Conservation (phyloP, 2,329 filamentous ascomycete genomes). For the Aspergillus novofumigatus region DNA sequence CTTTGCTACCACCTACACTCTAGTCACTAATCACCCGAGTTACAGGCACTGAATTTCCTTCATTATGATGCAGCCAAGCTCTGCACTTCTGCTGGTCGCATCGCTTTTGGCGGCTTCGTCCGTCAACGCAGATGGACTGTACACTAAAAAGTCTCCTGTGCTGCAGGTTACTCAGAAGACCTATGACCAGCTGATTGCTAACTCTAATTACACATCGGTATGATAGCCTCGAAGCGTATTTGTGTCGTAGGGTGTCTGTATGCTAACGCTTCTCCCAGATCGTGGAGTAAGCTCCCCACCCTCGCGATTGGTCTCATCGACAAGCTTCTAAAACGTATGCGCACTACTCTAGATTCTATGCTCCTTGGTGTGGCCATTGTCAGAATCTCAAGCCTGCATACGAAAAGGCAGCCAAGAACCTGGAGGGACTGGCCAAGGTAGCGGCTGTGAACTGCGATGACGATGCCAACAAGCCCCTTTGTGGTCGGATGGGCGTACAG, state of each 20-base stretch:
- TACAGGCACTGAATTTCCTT: not conserved
- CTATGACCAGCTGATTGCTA: slow-evolving; percentile 77
- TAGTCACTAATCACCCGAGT: not conserved
- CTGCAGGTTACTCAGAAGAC: slow-evolving; percentile 73
- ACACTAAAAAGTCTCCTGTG: slow-evolving; percentile 82
- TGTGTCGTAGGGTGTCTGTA: not conserved
- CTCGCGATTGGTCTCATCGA: slow-evolving; percentile 9
- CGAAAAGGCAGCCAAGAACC: slow-evolving; percentile 85
- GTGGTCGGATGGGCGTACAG: slow-evolving; percentile 78
- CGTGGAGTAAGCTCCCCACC: slow-evolving; percentile 45
- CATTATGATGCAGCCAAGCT: slow-evolving; percentile 38
- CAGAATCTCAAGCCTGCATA: slow-evolving; percentile 93
- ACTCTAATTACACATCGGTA: slow-evolving; percentile 90
- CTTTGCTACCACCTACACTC: not conserved
- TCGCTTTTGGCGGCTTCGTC: slow-evolving; percentile 64
- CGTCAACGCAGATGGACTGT: slow-evolving; percentile 66
- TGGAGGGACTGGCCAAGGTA: slow-evolving; percentile 90
- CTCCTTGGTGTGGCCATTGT: slow-evolving; percentile 97
- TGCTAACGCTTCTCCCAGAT: slow-evolving; percentile 37
- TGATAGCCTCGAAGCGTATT: slow-evolving; percentile 24
- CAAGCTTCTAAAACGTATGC: slow-evolving; percentile 30
- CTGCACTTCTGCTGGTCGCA: slow-evolving; percentile 48
- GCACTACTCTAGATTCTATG: slow-evolving; percentile 69
- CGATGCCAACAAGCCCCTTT: slow-evolving; percentile 84
- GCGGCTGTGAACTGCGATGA: slow-evolving; percentile 95